Percentiles rank a stretch among this genome's conserved stretches.
Conservation (phyloP, 495 filamentous ascomycete genomes). For the Tuber indicum region DNA sequence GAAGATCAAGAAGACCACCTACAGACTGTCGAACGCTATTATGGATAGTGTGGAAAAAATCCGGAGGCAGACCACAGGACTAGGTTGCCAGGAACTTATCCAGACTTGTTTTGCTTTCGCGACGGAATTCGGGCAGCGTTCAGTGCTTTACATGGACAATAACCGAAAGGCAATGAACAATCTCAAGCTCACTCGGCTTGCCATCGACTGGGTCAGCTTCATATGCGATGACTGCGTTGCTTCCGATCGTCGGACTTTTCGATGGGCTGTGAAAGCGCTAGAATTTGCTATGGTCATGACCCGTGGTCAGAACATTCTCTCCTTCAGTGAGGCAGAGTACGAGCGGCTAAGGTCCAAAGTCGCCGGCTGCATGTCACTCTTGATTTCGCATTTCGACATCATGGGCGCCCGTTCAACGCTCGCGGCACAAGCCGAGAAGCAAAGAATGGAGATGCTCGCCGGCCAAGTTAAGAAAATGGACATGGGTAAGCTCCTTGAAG, state of each 20-base stretch:
- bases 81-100: conserved; percentile 90
- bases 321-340: conserved; percentile 80
- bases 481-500: conserved; percentile 67
- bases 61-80: conserved; percentile 68
- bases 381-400: conserved; percentile 98
- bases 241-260: conserved; percentile 91
- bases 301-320: conserved; percentile 78
- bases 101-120: conserved; percentile 99
- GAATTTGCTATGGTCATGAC: conserved; percentile 98
- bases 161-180: conserved; percentile 95
- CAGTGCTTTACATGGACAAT: conserved; percentile 83
- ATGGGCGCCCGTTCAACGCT: conserved; percentile 91
- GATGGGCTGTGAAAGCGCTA: conserved; percentile 89
- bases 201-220: conserved; percentile 94
- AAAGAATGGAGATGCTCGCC: conserved; percentile 66
- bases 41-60: conserved; percentile 98
- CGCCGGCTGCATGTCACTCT: conserved; percentile 91
- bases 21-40: conserved; percentile 95
- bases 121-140: conserved; percentile 93
- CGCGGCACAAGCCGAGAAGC: conserved; percentile 85
- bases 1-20: conserved; percentile 91
- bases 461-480: conserved; percentile 69
- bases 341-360: conserved; percentile 74
- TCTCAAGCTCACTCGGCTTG: conserved; percentile 81
- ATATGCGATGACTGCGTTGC: conserved; percentile 95